A percentile compares a stretch with the other conserved stretches of the same genome.
Evolutionary conservation across 208 protist genomes (phyloP).

Genomic region (Acanthamoeba comandoni): DNA sequence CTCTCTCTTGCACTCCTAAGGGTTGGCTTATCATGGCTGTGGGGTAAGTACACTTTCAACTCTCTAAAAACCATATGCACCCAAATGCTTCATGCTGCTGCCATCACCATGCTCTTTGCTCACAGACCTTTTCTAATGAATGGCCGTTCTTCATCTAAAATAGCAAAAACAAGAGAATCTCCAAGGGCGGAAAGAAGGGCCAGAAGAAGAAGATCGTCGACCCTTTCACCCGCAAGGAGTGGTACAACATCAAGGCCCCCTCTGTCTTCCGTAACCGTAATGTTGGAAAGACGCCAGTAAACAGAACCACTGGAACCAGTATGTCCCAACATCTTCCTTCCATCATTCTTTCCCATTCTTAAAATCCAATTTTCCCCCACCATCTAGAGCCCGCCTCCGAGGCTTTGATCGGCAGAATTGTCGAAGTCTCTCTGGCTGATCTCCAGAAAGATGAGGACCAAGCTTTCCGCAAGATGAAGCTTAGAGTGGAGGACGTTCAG

Average conservation of each 20-base stretch:
- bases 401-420: constrained; percentile 95
- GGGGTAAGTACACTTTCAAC: constrained; percentile 41
- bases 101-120: too few species aligned
- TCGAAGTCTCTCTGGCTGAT: constrained; percentile 97
- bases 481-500: constrained; percentile 96
- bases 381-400: constrained; percentile 96
- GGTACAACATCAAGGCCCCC: constrained; percentile 98
- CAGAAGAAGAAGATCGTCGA: constrained; percentile 90
- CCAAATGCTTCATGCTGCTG: too few species aligned
- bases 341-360: too few species aligned
- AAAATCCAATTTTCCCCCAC: too few species aligned
- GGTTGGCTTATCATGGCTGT: constrained; percentile 61
- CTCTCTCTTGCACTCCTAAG: constrained; percentile 42
- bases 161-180: constrained; percentile 83
- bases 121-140: not conserved
- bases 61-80: not conserved
- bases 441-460: constrained; percentile 94
- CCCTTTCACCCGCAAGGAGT: constrained; percentile 98
- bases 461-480: constrained; percentile 96
- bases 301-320: constrained; percentile 96
- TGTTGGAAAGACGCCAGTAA: constrained; percentile 97
- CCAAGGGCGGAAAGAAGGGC: constrained; percentile 95
- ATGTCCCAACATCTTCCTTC: too few species aligned
- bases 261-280: constrained; percentile 94
- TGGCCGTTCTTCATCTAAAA: not conserved